Percentiles rank a stretch among this genome's conserved stretches.
Evolutionary conservation across 164 flowering plant genomes (phyloP).

Genomic region (Magnolia changhungtana): DNA sequence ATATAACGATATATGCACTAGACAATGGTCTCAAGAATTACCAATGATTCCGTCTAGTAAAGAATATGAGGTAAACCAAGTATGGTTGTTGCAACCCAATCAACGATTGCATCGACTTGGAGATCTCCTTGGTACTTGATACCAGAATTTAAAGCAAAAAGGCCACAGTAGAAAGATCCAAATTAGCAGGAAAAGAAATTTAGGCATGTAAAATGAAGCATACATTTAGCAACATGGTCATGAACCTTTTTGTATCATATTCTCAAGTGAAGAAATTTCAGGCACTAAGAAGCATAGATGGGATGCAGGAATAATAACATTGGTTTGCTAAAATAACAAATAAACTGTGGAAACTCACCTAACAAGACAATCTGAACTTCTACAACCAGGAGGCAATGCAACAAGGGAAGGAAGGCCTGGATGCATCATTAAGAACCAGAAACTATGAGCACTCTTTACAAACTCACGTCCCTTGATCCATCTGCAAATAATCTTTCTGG

Average conservation of each 20-base stretch:
- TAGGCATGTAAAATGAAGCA: too few species aligned
- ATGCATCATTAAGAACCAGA: slow-evolving; percentile 1
- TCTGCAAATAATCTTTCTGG: too few species aligned
- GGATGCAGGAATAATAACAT: background rate
- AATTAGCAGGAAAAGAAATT: background rate
- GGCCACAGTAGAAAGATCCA: background rate
- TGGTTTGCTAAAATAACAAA: background rate
- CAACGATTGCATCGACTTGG: slow-evolving; percentile 71
- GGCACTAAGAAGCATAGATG: background rate
- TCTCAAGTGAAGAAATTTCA: background rate
- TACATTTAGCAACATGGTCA: too few species aligned
- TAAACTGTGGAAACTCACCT: slow-evolving; percentile 45
- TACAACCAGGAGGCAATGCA: slow-evolving; percentile 71
- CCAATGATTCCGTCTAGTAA: slow-evolving; percentile 87
- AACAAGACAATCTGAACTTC: slow-evolving; percentile 55
- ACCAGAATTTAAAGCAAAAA: background rate
- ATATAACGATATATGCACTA: background rate
- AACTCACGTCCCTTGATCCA: too few species aligned
- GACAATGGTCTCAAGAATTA: slow-evolving; percentile 29
- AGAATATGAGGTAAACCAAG: slow-evolving; percentile 77
- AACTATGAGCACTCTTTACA: background rate
- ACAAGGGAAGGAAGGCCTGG: slow-evolving; percentile 82
- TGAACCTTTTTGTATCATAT: too few species aligned
- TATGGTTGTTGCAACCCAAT: slow-evolving; percentile 78
- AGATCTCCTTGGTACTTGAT: slow-evolving; percentile 79